Evolutionary conservation across 192 early-diverging fungal species (phyloP), one percentile per base, ranked within the genome.

Genomic region (Entomortierella beljakovae): DNA sequence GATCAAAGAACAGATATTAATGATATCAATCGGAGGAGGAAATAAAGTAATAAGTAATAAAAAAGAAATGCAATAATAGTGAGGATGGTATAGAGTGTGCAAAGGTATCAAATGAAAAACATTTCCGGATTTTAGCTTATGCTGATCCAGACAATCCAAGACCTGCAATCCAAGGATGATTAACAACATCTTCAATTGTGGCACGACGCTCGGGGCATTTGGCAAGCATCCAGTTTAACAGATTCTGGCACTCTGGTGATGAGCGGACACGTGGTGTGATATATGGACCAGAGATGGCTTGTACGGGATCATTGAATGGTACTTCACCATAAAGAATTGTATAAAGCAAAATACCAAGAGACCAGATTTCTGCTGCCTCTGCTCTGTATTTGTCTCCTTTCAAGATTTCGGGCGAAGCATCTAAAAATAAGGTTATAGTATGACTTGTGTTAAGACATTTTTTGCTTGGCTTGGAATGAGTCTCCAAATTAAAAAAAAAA

Each of bases 331-430:
- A 87, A 10, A 92, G 62, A 64, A 90, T 88, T 1, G 83, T 88
- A 70, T 89, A 93, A 33, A 93, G 80, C n/a, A 93, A 61, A 20
- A 93, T 84, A 9, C 92, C 92, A 20, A 90, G 69, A 7, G 87
- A 83, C 92, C 92, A 93, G 22, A 92, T 80, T 61, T 93, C 90
- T 23, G 84, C 85, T 25, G 85, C 73, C 48, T 86, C 87, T 16
- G 90, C 90, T 18, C 87, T 73, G 54, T 86, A 85, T 42, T 80
- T 80, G 60, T 87, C 70, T 15, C 87, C 84, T 55, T 80, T 77
- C 32, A 93, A 38, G 37, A 92, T 88, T 69, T 93, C 90, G 18
- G 91, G 91, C 10, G 91, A 88, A 3, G 90, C 90, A 46, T 88
- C 75, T 79, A 52, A 23, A 18, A 23, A 32, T n/a, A 38, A 13